Evolutionary conservation across 768 basidiomycete species (phyloP).

Genomic region (Podaxis rugospora): DNA sequence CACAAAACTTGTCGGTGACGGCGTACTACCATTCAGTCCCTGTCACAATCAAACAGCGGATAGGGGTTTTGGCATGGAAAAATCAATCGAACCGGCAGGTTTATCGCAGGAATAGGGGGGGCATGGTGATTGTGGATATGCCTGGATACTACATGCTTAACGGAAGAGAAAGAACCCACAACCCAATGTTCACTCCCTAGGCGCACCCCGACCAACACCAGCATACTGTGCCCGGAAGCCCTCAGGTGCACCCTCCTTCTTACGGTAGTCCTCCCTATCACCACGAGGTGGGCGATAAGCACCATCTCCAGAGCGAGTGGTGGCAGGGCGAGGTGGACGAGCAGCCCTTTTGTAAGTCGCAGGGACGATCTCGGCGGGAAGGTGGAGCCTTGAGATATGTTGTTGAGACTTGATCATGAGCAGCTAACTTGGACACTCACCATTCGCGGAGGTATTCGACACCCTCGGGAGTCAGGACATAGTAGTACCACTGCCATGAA

Average conservation of each 20-base stretch:
- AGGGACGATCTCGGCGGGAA: constrained; percentile 94
- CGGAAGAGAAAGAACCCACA: background rate
- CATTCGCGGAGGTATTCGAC: constrained; percentile 96
- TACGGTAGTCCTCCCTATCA: constrained; percentile 88
- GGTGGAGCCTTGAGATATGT: constrained; percentile 70
- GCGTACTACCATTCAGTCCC: background rate
- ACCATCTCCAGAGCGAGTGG: constrained; percentile 66
- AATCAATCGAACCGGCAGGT: background rate
- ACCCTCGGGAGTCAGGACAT: constrained; percentile 94
- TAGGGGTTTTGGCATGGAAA: constrained; percentile 51
- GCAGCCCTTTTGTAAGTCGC: constrained; percentile 96
- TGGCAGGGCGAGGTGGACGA: constrained; percentile 80
- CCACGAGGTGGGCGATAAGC: constrained; percentile 88
- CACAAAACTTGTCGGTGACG: background rate
- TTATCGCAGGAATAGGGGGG: constrained; percentile 4
- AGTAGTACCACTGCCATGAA: constrained; percentile 99
- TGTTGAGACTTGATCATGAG: background rate
- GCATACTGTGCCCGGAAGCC: constrained; percentile 88
- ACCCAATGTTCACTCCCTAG: constrained; percentile 52
- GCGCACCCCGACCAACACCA: constrained; percentile 85
- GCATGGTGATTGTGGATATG: constrained; percentile 12
- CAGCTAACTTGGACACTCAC: constrained; percentile 25
- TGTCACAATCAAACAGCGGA: background rate
- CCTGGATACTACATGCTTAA: constrained; percentile 20
- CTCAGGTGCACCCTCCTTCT: constrained; percentile 85